Conservation (phyloP, 2,329 filamentous ascomycete genomes). For the Verticillium longisporum region DNA sequence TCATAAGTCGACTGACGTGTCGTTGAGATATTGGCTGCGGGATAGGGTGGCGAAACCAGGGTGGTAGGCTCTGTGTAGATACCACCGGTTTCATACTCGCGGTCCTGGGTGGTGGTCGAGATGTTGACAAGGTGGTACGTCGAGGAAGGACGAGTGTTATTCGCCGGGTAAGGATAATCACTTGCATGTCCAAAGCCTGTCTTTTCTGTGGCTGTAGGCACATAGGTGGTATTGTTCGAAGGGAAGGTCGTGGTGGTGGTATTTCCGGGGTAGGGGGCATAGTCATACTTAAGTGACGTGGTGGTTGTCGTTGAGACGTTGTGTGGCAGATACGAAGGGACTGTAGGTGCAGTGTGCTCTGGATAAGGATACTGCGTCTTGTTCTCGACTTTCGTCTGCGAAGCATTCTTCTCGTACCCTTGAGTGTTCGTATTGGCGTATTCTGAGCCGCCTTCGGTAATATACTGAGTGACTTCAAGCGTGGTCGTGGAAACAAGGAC, state of each 20-base stretch:
- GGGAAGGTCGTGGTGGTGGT: neutral
- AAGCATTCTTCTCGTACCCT: neutral
- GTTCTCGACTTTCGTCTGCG: neutral
- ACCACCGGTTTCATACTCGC: neutral
- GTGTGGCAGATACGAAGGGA: neutral
- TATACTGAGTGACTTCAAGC: slow-evolving; percentile 22
- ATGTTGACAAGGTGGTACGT: neutral
- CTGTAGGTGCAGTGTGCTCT: slow-evolving; percentile 2
- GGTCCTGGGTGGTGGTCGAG: neutral
- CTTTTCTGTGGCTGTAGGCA: neutral
- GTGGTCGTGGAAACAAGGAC: slow-evolving; percentile 22
- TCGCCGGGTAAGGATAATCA: neutral
- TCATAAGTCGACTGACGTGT: too few relatives aligned
- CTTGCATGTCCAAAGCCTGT: neutral
- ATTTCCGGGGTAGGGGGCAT: neutral
- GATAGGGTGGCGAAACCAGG: neutral
- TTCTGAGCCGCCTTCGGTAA: slow-evolving; percentile 20
- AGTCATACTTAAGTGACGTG: neutral
- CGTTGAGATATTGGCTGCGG: neutral
- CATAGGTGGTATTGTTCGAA: neutral
- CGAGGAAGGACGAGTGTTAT: neutral
- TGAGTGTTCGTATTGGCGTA: neutral
- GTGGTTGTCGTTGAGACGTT: neutral
- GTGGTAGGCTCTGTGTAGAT: neutral
- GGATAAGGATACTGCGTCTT: slow-evolving; percentile 3